A percentile compares a stretch with the other conserved stretches of the same genome.
These are phyloP conservation scores for Peronospora belbahrii DNA, from an alignment of 352 stramenopile genomes.

Conservation along the genomic window DNA sequence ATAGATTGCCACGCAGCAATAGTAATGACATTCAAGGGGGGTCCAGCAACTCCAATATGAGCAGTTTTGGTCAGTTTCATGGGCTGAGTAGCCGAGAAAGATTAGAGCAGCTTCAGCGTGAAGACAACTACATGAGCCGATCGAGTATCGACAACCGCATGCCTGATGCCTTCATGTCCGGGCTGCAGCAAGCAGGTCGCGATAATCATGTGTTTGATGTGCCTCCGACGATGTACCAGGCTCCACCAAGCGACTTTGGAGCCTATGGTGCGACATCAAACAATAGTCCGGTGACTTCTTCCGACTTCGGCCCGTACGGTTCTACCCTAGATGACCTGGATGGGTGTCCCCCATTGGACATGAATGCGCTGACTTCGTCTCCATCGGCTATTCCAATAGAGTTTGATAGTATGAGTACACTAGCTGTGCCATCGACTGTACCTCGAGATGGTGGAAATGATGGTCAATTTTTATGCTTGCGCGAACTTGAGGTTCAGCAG, in stretches of 20 bases:
- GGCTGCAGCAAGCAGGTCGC: constrained; percentile 24
- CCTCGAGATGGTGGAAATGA: constrained; percentile 9
- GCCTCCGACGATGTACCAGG: constrained; percentile 19
- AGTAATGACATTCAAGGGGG: constrained; percentile 25
- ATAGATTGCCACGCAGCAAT: constrained; percentile 12
- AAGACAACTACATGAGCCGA: constrained; percentile 18
- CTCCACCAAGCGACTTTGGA: constrained; percentile 21
- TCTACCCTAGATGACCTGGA: constrained; percentile 11
- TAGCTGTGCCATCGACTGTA: constrained; percentile 2
- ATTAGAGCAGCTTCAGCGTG: constrained; percentile 20
- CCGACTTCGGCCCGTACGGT: constrained; percentile 23
- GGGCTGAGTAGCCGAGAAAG: constrained; percentile 28
- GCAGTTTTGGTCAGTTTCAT: constrained; percentile 29
- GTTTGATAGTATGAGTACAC: constrained; percentile 10
- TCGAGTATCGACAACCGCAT: constrained; percentile 22
- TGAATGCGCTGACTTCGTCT: constrained; percentile 25
- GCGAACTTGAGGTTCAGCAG: constrained; percentile 15
- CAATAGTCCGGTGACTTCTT: constrained; percentile 8
- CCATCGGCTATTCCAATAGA: constrained; percentile 18
- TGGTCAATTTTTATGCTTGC: constrained; percentile 11
- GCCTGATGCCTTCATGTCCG: constrained; percentile 30
- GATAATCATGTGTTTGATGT: constrained; percentile 26
- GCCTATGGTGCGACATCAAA: constrained; percentile 15
- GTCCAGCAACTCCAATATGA: constrained; percentile 10
- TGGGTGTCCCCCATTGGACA: constrained; percentile 19